A percentile compares a stretch with the other conserved stretches of the same genome.
phyloP scores from a whole-genome alignment of 306 rosid species.

The Prunus padus region DNA sequence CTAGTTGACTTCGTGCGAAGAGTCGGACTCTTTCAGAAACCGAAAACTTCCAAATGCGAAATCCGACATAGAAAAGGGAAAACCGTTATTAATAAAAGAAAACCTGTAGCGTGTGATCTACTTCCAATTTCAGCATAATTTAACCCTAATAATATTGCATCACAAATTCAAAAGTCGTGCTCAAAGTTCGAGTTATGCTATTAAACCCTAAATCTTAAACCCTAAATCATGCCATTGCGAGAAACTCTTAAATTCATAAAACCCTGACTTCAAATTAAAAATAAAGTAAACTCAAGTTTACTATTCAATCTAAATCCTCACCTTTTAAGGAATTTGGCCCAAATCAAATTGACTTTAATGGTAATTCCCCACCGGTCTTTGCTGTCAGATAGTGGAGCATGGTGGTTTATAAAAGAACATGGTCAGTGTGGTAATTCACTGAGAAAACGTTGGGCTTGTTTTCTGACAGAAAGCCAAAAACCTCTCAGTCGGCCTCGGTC shows the following conservation, averaged over 20 bases:
- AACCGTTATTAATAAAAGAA: background rate
- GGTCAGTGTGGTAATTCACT: conserved; percentile 30
- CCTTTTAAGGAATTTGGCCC: background rate
- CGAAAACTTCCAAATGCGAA: background rate
- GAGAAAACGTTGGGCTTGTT: conserved; percentile 19
- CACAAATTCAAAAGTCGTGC: too few species aligned
- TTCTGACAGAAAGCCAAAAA: conserved; percentile 12
- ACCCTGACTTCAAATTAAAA: background rate
- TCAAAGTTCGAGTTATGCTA: too few species aligned
- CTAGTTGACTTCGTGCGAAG: background rate
- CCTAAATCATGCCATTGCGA: too few species aligned
- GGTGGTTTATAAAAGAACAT: background rate
- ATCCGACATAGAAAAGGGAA: background rate
- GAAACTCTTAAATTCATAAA: too few species aligned
- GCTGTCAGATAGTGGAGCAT: background rate
- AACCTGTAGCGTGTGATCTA: too few species aligned
- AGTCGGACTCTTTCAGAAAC: background rate
- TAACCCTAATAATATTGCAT: too few species aligned
- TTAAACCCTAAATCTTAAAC: too few species aligned
- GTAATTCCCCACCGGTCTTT: background rate
- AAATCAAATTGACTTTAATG: background rate
- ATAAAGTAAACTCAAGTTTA: background rate
- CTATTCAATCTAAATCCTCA: too few species aligned
- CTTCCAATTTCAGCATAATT: too few species aligned
- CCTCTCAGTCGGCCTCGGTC: conserved; percentile 29